Percentiles rank a stretch among this genome's conserved stretches.
Evolutionary conservation across 805 yeast species (phyloP).

Genomic region (Ogataea haglerorum): DNA sequence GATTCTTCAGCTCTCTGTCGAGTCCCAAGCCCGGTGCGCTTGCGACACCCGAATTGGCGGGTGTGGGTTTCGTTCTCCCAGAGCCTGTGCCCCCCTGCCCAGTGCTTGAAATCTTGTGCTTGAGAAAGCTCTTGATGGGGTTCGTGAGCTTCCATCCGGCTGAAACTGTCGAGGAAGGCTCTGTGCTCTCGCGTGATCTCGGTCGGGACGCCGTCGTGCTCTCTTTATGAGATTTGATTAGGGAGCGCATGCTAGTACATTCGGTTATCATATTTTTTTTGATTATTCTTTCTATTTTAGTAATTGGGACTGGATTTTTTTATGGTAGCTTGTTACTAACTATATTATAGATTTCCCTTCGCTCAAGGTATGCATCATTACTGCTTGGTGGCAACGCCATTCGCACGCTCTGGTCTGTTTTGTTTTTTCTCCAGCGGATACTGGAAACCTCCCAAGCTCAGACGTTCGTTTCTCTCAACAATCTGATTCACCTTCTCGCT

Average conservation of each 20-base stretch:
- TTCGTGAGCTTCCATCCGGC: conserved; percentile 22
- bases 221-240: conserved; percentile 30
- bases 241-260: conserved; percentile 26
- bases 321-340: conserved; percentile 1
- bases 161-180: conserved; percentile 16
- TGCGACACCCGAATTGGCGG: background rate
- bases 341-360: conserved; percentile 1
- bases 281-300: background rate
- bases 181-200: conserved; percentile 6
- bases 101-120: conserved; percentile 21
- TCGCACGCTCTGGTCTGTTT: conserved; percentile 10
- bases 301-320: background rate
- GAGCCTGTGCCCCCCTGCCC: background rate
- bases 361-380: conserved; percentile 4
- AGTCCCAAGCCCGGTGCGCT: background rate
- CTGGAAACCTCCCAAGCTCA: conserved; percentile 72
- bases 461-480: conserved; percentile 81
- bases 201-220: conserved; percentile 15
- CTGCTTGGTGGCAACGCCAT: conserved; percentile 9
- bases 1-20: conserved; percentile 11
- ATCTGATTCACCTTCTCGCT: conserved; percentile 77
- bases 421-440: conserved; percentile 11
- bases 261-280: background rate
- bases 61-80: background rate
- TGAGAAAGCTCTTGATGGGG: conserved; percentile 26